A percentile compares a stretch with the other conserved stretches of the same genome.
Evolutionary conservation across 2,329 filamentous ascomycete genomes (phyloP).

Genomic region (Aschersonia sp.): DNA sequence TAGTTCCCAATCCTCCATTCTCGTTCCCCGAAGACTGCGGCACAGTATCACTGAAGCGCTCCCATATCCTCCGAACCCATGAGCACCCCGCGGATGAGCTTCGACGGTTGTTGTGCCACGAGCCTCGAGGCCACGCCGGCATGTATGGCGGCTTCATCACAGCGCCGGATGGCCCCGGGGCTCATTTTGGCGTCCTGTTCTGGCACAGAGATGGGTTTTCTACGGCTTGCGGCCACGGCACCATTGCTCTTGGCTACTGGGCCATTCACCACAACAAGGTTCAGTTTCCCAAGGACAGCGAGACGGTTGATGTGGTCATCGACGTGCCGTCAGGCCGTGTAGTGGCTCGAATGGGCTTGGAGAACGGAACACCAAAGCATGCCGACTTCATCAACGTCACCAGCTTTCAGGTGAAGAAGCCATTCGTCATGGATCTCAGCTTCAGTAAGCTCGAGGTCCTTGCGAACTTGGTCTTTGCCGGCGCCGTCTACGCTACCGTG

Average conservation of each 20-base stretch:
- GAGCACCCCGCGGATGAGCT: background rate
- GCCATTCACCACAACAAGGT: conserved; percentile 2
- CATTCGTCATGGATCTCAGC: background rate
- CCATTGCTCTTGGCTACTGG: conserved; percentile 13
- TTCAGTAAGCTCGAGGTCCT: background rate
- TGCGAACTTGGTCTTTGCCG: background rate
- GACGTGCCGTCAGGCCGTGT: background rate
- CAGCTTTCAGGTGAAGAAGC: background rate
- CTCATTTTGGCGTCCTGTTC: conserved; percentile 12
- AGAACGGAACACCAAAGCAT: background rate
- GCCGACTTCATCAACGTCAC: background rate
- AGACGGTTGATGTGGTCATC: background rate
- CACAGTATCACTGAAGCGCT: background rate
- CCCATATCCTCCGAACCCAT: background rate
- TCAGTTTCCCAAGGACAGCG: background rate
- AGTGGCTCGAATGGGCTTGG: background rate
- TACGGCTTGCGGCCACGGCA: conserved; percentile 12
- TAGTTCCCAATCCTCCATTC: conserved; percentile 6
- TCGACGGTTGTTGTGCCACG: conserved; percentile 5
- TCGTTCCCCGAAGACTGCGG: background rate
- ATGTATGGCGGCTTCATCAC: conserved; percentile 14
- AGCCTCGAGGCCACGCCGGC: conserved; percentile 8
- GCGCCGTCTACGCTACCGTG: background rate
- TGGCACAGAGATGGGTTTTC: conserved; percentile 16
- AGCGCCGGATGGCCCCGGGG: conserved; percentile 8